Base-by-base conservation (phyloP, 2,329 filamentous ascomycete species). In the Bipolaris oryzae region DNA sequence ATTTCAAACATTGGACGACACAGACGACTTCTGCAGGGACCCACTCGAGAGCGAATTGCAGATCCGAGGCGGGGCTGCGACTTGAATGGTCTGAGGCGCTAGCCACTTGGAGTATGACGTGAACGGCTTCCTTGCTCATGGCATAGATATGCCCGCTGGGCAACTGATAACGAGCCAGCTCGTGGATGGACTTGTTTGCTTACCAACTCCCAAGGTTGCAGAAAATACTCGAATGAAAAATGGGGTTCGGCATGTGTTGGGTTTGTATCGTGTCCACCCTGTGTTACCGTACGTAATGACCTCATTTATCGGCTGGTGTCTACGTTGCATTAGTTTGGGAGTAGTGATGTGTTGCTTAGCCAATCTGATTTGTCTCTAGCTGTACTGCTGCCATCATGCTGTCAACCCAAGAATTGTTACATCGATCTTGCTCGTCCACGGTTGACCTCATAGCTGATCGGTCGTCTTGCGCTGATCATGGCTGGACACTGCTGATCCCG, bases 41-140 rank as follows among this genome's bases (percentile, higher is more conserved):
- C 54, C 58, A 57, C 43, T 55, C 25, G 31, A 39, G 44, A 21
- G 48, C 23, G 18, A 57, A 28, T 15, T 28, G 58, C 62, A 60
- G 62, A 68, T 64, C 57, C 15, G 57, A 38, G 50, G 68, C 62
- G 70, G 69, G 70, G 66, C 68, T 68, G 54, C 58, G 37, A 43
- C 65, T 60, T 11, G 28, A 67, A 66, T 63, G 25, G 51, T 57
- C 50, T 51, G 25, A 11, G 9, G 42, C 47, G 47, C 67, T 70
- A 70, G 61, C 59, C 50, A 21, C 33, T 23, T 69, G 53, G 23
- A 61, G 68, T 47, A 63, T 68, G 65, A 65, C 62, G 64, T 58
- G 23, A 33, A 53, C 41, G 25, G 48, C 60, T 64, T 67, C 50
- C 18, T 61, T 48, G 37, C 23, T 57, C 60, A 52, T 50, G 51